These are phyloP conservation scores for Trichosporon ovoides DNA, from an alignment of 1,284 basidiomycete genomes.

Conservation along the genomic window DNA sequence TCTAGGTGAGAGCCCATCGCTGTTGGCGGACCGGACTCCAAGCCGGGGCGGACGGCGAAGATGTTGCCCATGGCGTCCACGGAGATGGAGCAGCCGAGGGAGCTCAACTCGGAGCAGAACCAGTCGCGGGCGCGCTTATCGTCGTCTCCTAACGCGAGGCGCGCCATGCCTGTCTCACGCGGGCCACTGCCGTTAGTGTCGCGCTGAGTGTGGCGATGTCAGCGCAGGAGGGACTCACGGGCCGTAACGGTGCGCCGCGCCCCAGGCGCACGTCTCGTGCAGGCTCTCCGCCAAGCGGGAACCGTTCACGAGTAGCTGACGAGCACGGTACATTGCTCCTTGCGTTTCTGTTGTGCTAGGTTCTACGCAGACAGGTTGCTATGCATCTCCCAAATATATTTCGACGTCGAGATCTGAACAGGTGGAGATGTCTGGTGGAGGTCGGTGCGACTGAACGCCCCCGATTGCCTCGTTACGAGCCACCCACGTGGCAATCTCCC, in stretches of 20 bases:
- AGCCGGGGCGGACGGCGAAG: constrained; percentile 33
- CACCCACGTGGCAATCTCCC: no score
- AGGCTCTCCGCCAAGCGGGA: constrained; percentile 34
- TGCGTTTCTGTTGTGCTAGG: no score
- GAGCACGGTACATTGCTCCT: constrained; percentile 6
- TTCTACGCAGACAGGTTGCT: no score
- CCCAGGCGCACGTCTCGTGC: constrained; percentile 37
- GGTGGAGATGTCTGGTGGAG: no score
- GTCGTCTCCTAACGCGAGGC: constrained; percentile 33
- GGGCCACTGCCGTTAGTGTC: constrained; percentile 15
- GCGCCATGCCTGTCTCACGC: constrained; percentile 18
- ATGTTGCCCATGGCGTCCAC: constrained; percentile 41
- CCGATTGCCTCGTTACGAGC: no score
- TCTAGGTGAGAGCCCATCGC: constrained; percentile 36
- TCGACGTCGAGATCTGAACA: no score
- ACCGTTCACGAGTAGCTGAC: constrained; percentile 23
- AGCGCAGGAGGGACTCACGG: constrained; percentile 3
- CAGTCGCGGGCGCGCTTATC: constrained; percentile 36
- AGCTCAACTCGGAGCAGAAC: constrained; percentile 31
- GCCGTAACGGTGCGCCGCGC: constrained; percentile 20
- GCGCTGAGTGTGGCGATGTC: no score
- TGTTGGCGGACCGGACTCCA: constrained; percentile 21
- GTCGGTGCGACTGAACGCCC: no score
- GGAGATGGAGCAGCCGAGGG: constrained; percentile 35
- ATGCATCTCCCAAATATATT: no score